Base-by-base conservation (phyloP, 768 basidiomycete species). In the Tricholoma terreum region DNA sequence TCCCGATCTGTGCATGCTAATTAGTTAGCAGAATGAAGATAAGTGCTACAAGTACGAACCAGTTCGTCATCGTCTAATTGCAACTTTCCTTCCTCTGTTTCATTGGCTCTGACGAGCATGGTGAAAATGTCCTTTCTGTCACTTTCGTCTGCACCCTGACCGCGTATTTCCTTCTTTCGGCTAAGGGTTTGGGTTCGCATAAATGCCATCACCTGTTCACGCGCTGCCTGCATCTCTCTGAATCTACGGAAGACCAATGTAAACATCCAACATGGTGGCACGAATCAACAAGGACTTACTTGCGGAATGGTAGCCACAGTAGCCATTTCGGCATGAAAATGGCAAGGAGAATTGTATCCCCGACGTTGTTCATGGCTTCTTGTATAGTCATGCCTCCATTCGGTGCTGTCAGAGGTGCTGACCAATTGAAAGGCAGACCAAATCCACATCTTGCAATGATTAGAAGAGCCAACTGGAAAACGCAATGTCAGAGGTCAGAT, bases 381-480 rank as follows among this genome's bases (percentile, higher is more conserved):
- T 76, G 73, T 1, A 78, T 31, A 2, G 75, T 69, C 69, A 80
- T 73, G 0, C 43, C 65, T 9, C 77, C 77, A 53, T 77, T 72
- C 3, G 69, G 59, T 1, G 71, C 64, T 14, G 55, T 67, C 0
- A 77, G 74, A 22, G 77, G 77, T 6, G 71, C 63, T 7, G 61
- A 60, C 79, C 78, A 80, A 33, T 68, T 68, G 51, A 78, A 76
- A 0, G 71, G 63, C 38, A 80, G 74, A 3, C 80, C 81, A 49
- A 81, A 80, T 1, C 76, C 79, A 54, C 80, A 81, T 61, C 67
- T 73, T 9, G 74, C 75, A 21, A 82, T 72, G 11, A 79, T 64
- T 14, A 80, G 59, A 10, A 80, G 70, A 4, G 79, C 75, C 14
- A 78, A 57, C 79, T 81, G 46, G 6, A 43, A 19, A 49, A 12